Evolutionary conservation across 768 basidiomycete genomes (phyloP).

Genomic region (Lactarius psammicola): DNA sequence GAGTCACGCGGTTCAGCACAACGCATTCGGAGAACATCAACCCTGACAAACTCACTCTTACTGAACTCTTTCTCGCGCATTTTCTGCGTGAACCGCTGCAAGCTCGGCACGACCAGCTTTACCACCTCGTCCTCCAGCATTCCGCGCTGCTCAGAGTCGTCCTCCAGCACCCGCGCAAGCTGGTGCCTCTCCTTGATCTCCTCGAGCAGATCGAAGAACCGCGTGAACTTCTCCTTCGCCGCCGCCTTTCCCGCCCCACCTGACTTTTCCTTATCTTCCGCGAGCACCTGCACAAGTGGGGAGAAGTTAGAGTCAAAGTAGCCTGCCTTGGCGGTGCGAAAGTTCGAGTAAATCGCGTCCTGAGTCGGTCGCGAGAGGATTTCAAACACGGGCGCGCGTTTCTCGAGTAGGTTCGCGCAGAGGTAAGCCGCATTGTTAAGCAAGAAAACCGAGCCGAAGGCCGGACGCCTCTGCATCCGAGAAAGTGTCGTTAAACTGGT

Average conservation of each 20-base stretch:
- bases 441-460: slow-evolving; percentile 72
- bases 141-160: slow-evolving; percentile 59
- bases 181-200: slow-evolving; percentile 76
- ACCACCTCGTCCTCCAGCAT: slow-evolving; percentile 70
- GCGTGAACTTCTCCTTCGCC: slow-evolving; percentile 78
- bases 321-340: slow-evolving; percentile 76
- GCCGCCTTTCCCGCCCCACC: slow-evolving; percentile 45
- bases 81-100: slow-evolving; percentile 73
- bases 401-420: slow-evolving; percentile 54
- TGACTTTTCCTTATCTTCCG: slow-evolving; percentile 48
- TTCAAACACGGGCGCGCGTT: slow-evolving; percentile 47
- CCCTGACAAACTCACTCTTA: slow-evolving; percentile 55
- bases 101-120: slow-evolving; percentile 70
- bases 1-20: slow-evolving; percentile 14
- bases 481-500: slow-evolving; percentile 62
- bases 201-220: slow-evolving; percentile 78
- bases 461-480: slow-evolving; percentile 54
- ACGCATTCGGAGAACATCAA: neutral
- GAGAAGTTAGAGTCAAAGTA: slow-evolving; percentile 85
- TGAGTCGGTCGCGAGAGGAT: slow-evolving; percentile 61
- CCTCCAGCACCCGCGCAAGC: slow-evolving; percentile 65
- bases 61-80: slow-evolving; percentile 81
- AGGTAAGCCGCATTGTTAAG: slow-evolving; percentile 79
- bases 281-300: slow-evolving; percentile 63
- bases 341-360: slow-evolving; percentile 64